Evolutionary conservation across 176 grass and related monocot species (phyloP).

Genomic region (Thalia dealbata): DNA sequence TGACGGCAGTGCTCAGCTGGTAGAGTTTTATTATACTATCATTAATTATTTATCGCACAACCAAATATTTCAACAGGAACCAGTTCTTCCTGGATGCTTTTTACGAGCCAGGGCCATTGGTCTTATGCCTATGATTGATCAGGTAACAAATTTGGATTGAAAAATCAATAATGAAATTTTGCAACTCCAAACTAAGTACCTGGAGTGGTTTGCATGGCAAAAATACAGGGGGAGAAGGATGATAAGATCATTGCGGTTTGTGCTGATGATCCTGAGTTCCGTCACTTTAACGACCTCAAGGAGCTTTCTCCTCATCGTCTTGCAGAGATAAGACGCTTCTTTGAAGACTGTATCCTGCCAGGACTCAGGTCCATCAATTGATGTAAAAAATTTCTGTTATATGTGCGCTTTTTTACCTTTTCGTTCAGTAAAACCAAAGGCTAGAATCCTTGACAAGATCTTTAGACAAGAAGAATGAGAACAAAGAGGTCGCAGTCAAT

Average conservation of each 20-base stretch:
- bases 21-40: not conserved
- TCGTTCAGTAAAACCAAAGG: not conserved
- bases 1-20: not conserved
- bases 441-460: constrained; percentile 5
- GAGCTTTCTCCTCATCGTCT: constrained; percentile 62
- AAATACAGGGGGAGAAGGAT: constrained; percentile 46
- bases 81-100: constrained; percentile 55
- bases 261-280: constrained; percentile 61
- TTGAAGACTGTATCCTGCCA: constrained; percentile 50
- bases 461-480: constrained; percentile 76
- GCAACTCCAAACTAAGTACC: not conserved
- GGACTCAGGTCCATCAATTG: not conserved
- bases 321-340: constrained; percentile 60
- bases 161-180: not conserved
- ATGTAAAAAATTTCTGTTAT: not conserved
- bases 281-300: constrained; percentile 43
- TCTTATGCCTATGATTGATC: constrained; percentile 78
- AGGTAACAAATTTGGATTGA: constrained; percentile 22
- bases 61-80: constrained; percentile 30
- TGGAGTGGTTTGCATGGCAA: not conserved
- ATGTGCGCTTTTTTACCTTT: not conserved
- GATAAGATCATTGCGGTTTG: constrained; percentile 83
- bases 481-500: constrained; percentile 58
- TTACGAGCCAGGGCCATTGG: constrained; percentile 63
- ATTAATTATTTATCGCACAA: not conserved